These are phyloP conservation scores for Trichophyton benhamiae DNA, from an alignment of 2,329 filamentous ascomycete genomes.

Conservation along the genomic window DNA sequence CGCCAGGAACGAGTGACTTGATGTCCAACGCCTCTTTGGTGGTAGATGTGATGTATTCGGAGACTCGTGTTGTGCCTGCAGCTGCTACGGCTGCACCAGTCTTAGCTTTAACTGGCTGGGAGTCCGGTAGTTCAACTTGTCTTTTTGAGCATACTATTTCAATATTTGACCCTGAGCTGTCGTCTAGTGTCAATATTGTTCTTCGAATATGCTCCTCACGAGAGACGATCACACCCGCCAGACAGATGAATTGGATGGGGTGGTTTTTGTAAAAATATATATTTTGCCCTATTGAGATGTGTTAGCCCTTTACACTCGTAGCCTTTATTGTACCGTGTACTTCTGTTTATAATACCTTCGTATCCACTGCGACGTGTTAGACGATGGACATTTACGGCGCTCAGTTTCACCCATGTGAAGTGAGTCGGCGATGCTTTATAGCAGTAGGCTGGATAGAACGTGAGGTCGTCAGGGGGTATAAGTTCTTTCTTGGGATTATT, in stretches of 20 bases:
- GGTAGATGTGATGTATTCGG: constrained; percentile 7
- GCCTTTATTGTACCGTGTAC: background rate
- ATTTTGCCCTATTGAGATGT: constrained; percentile 35
- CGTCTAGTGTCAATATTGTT: constrained; percentile 45
- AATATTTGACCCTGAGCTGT: constrained; percentile 47
- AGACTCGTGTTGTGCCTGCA: background rate
- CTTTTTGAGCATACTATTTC: constrained; percentile 40
- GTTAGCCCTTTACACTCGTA: background rate
- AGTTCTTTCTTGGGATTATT: background rate
- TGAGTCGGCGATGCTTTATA: constrained; percentile 50
- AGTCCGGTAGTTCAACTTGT: constrained; percentile 19
- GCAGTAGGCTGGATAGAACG: constrained; percentile 48
- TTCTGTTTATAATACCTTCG: constrained; percentile 31
- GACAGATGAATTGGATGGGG: constrained; percentile 61
- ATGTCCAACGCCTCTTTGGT: constrained; percentile 33
- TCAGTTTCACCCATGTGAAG: constrained; percentile 51
- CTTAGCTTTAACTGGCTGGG: constrained; percentile 14
- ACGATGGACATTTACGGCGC: constrained; percentile 42
- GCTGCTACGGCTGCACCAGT: background rate
- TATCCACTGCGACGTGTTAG: constrained; percentile 39
- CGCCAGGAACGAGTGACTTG: constrained; percentile 36
- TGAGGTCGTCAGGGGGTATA: background rate
- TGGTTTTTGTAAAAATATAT: constrained; percentile 59
- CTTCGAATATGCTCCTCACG: constrained; percentile 43
- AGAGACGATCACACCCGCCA: constrained; percentile 58